These are phyloP conservation scores for Babesia ovata DNA, from an alignment of 169 alveolate species.

Conservation along the genomic window DNA sequence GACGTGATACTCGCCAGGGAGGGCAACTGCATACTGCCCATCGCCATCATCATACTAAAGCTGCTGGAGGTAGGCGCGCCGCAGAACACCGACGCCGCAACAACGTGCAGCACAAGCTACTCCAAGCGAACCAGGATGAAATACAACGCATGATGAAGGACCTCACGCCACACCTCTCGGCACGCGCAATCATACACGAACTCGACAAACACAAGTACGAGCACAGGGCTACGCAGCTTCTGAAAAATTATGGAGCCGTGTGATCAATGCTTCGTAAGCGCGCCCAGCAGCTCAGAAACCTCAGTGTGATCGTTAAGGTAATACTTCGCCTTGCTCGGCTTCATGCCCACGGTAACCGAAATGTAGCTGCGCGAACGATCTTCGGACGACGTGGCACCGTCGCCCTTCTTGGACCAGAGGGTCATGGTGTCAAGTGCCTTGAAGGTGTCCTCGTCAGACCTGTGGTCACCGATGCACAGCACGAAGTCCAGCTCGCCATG, in stretches of 20 bases:
- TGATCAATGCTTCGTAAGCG: slow-evolving; percentile 21
- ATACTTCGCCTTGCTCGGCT: slow-evolving; percentile 70
- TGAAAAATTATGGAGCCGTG: not conserved
- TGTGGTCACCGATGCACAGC: slow-evolving; percentile 58
- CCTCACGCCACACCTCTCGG: slow-evolving; percentile 34
- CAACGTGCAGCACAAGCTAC: slow-evolving; percentile 9
- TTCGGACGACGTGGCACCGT: not conserved
- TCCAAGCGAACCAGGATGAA: slow-evolving; percentile 27
- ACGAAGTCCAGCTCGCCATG: slow-evolving; percentile 64
- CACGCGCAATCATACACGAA: slow-evolving; percentile 18
- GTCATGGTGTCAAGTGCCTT: slow-evolving; percentile 58
- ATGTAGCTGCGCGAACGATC: slow-evolving; percentile 16
- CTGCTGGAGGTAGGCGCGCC: slow-evolving; percentile 32
- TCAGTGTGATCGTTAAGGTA: slow-evolving; percentile 57
- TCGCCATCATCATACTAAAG: slow-evolving; percentile 36
- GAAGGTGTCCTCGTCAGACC: slow-evolving; percentile 62
- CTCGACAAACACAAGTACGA: slow-evolving; percentile 19
- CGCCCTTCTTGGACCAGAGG: slow-evolving; percentile 9
- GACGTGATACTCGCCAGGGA: slow-evolving; percentile 85
- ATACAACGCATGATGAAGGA: slow-evolving; percentile 31
- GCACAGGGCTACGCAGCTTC: not conserved
- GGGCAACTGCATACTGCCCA: slow-evolving; percentile 1
- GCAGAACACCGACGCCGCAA: not conserved
- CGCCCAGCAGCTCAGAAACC: slow-evolving; percentile 43
- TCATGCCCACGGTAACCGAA: slow-evolving; percentile 64